Evolutionary conservation across 257 asterid genomes (phyloP).

Genomic region (Rubia yunnanensis): DNA sequence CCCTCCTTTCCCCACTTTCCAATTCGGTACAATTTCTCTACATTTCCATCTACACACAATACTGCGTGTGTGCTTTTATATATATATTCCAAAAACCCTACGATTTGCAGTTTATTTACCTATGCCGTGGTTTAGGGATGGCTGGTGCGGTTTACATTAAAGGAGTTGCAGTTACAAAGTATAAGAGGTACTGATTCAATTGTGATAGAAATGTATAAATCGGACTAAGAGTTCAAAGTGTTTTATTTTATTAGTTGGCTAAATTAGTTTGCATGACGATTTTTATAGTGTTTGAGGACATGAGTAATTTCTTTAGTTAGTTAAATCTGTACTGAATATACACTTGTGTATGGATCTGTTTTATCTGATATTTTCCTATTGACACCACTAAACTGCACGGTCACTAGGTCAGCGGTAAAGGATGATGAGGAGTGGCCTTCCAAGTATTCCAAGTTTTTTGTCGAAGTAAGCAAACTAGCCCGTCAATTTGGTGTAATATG

Average conservation of each 20-base stretch:
- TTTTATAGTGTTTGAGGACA: background rate
- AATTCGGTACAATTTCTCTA: slow-evolving; percentile 50
- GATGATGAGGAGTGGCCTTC: slow-evolving; percentile 99
- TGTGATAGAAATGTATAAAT: background rate
- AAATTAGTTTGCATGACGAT: background rate
- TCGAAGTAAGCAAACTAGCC: slow-evolving; percentile 49
- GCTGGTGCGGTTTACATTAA: slow-evolving; percentile 95
- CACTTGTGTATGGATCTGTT: background rate
- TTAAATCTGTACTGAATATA: too few relatives aligned
- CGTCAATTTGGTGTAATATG: background rate
- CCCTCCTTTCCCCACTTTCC: slow-evolving; percentile 93
- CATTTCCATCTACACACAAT: background rate
- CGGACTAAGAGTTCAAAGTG: too few relatives aligned
- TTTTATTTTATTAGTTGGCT: background rate
- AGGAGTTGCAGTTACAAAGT: slow-evolving; percentile 90
- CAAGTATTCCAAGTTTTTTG: slow-evolving; percentile 82
- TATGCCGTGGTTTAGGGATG: slow-evolving; percentile 57
- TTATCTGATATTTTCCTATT: background rate
- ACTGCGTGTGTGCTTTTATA: background rate
- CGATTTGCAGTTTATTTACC: background rate
- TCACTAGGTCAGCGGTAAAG: slow-evolving; percentile 69
- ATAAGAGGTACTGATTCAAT: slow-evolving; percentile 45
- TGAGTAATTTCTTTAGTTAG: background rate
- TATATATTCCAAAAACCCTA: slow-evolving; percentile 6
- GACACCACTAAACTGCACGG: slow-evolving; percentile 2